Percentiles rank a stretch among this genome's conserved stretches.
Evolutionary conservation across 2,329 filamentous ascomycete genomes (phyloP).

Genomic region (Colletotrichum magnum): DNA sequence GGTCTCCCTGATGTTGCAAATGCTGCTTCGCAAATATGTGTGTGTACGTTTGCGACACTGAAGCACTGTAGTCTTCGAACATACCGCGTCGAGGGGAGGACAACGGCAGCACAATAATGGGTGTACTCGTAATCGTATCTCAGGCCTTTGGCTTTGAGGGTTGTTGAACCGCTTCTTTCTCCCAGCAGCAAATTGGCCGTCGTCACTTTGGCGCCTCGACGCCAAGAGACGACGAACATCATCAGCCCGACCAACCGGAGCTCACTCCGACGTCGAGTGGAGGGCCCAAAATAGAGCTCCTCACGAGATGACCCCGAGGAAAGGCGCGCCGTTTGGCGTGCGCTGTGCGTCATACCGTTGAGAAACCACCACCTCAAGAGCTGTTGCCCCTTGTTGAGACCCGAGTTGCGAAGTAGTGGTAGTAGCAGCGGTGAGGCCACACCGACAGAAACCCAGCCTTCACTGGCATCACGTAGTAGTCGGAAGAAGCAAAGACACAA

Average conservation of each 20-base stretch:
- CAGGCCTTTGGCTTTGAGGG: no score
- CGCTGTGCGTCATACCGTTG: slow-evolving; percentile 15
- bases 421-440: no score
- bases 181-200: background rate
- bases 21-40: no score
- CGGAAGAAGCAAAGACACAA: background rate
- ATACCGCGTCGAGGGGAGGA: no score
- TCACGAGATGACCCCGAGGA: background rate
- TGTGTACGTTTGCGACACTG: no score
- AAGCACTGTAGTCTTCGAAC: no score
- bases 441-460: no score
- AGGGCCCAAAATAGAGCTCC: background rate
- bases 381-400: background rate
- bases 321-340: background rate
- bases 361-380: background rate
- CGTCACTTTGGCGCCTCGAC: background rate
- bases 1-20: no score
- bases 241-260: background rate
- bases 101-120: no score
- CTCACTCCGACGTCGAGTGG: slow-evolving; percentile 7
- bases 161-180: no score
- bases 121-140: no score
- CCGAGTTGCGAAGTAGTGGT: no score
- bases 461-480: background rate
- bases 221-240: background rate